phyloP scores from a whole-genome alignment of 2,329 filamentous ascomycete genomes.

The Aspergillus sp. region DNA sequence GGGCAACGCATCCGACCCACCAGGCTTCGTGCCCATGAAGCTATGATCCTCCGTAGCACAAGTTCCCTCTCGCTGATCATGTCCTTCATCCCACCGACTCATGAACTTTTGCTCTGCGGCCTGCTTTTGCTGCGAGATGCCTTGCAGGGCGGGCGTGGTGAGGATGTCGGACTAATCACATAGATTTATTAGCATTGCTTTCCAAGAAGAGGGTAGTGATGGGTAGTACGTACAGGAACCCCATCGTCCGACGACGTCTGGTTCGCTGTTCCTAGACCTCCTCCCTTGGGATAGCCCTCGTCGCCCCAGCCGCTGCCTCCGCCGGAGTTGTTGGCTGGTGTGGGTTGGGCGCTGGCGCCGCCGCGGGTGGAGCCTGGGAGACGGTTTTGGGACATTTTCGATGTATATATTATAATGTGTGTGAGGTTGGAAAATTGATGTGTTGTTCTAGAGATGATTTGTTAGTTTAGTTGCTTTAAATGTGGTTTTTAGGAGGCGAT shows the following conservation, averaged over 20 bases:
- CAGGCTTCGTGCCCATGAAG: constrained; percentile 32
- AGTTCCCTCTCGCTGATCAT: constrained; percentile 18
- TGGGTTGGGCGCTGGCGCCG: constrained; percentile 28
- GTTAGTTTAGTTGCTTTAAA: not conserved
- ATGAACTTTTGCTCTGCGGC: constrained; percentile 25
- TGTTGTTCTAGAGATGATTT: not conserved
- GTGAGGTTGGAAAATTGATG: no score
- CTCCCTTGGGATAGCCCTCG: constrained; percentile 25
- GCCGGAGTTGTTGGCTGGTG: constrained; percentile 32
- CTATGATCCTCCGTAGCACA: constrained; percentile 35
- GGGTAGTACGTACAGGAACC: constrained; percentile 20
- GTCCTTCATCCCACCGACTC: constrained; percentile 14
- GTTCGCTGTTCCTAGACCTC: not conserved
- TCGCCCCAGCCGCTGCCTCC: constrained; percentile 29
- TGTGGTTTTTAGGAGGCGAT: not conserved
- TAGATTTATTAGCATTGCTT: not conserved
- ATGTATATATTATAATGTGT: no score
- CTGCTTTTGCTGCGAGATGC: constrained; percentile 22
- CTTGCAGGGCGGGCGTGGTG: not conserved
- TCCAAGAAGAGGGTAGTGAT: not conserved
- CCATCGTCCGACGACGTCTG: not conserved
- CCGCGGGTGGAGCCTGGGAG: constrained; percentile 21
- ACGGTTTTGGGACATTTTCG: constrained; percentile 18
- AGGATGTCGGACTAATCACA: not conserved
- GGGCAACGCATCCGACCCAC: constrained; percentile 30